Base-by-base conservation (phyloP, 345 rosid genomes). In the Corchorus capsularis region DNA sequence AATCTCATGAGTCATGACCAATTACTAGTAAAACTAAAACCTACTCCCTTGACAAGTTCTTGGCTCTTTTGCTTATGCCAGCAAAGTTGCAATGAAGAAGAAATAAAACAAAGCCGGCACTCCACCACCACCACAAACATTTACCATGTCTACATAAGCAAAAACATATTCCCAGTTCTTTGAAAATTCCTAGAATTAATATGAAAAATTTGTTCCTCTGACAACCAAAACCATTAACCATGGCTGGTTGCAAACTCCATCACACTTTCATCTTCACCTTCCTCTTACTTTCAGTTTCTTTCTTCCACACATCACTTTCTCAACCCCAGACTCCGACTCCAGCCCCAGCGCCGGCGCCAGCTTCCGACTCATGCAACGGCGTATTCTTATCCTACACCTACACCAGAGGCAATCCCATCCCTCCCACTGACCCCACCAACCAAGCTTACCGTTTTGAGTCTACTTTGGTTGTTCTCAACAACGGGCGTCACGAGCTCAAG, bases 361-460 rank as follows among this genome's bases (percentile, higher is more conserved):
- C 77, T 16, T 74, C 84, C 49, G 74, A 73, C 78, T 27, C 71
- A 43, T 78, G 82, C 89, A 92, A 87, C 79, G 98, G 97, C 41
- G 81, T 95, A 1, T 93, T 88, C 86, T 69, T 95, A 8, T 82
- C 96, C 0, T 93, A 95, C 88, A 74, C 86, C 17, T 81, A 87
- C 81, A 49, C 52, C 0, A 87, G 69, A 20, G 86, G 86, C 77
- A 84, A 63, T 72, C 85, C 63, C 83, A 85, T 95, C 57, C 84
- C 85, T 11, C 98, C 99, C 20, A 81, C 80, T 45, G 79, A 82
- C 69, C 85, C 92, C 4, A 27, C 72, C 5, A 83, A 83, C 86
- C 99, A 95, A 75, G 87, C 98, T 0, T 93, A 95, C 88, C 81
- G 96, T 3, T 95, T 95, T 88, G 86, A 93, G 85, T 95, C 99